Conservation (phyloP, 371 early-diverging fungal genomes). For the Apophysomyces ossiformis region DNA sequence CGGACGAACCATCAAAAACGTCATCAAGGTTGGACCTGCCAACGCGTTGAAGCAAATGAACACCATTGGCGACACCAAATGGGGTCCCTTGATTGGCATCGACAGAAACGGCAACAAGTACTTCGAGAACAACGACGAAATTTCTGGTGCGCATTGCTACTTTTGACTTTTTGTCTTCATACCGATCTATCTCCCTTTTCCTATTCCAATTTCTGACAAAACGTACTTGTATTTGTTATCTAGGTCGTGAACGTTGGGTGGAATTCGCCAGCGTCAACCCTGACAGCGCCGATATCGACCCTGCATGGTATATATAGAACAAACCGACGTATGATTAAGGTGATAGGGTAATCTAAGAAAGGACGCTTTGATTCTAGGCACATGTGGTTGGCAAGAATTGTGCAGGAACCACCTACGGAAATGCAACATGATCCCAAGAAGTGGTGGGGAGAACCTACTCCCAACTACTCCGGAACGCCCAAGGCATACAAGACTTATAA, state of each 20-base stretch:
- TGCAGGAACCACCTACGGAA: constrained; percentile 82
- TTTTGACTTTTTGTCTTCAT: not conserved
- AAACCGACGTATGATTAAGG: no score
- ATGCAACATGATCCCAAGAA: constrained; percentile 47
- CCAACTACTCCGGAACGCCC: constrained; percentile 74
- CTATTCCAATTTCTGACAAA: not conserved
- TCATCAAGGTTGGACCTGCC: constrained; percentile 62
- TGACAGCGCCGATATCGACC: constrained; percentile 85
- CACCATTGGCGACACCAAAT: constrained; percentile 80
- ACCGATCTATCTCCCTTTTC: not conserved
- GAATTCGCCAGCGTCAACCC: constrained; percentile 76
- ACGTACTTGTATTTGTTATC: no score
- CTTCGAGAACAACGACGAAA: constrained; percentile 87
- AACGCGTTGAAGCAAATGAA: constrained; percentile 70
- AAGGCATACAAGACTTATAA: constrained; percentile 85
- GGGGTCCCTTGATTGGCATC: constrained; percentile 84
- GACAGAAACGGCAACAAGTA: constrained; percentile 92
- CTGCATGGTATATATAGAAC: constrained; percentile 77
- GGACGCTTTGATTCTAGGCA: constrained; percentile 62
- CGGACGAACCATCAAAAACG: constrained; percentile 65
- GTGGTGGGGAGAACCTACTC: constrained; percentile 55
- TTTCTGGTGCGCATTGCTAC: constrained; percentile 57
- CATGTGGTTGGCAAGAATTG: constrained; percentile 87
- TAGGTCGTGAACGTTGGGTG: constrained; percentile 93
- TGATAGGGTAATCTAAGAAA: no score